Conservation (phyloP, 1,284 basidiomycete species). For the Cryptococcus sp. region DNA sequence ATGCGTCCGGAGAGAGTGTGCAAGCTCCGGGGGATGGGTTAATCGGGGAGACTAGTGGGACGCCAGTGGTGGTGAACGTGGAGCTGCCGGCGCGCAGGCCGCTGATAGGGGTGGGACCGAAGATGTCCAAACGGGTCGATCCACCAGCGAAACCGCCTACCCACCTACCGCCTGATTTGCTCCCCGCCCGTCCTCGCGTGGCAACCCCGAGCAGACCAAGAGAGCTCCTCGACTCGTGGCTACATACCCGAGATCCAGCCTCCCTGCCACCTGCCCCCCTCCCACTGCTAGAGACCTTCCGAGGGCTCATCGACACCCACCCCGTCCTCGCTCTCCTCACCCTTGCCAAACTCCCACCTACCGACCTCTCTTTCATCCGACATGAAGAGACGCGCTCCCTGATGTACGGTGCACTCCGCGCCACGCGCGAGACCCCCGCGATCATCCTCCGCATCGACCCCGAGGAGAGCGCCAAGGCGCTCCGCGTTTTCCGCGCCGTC, state of each 20-base stretch:
- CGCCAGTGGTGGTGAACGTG: no score
- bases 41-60: no score
- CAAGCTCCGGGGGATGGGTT: no score
- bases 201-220: neutral
- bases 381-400: constrained; percentile 10
- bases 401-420: constrained; percentile 1
- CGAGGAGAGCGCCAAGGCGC: constrained; percentile 8
- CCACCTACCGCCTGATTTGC: no score
- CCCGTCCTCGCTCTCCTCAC: constrained; percentile 19
- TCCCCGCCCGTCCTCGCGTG: no score
- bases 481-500: constrained; percentile 13
- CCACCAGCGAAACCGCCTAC: no score
- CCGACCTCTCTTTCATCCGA: constrained; percentile 43
- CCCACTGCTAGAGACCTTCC: constrained; percentile 19
- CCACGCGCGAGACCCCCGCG: constrained; percentile 2
- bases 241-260: constrained; percentile 12
- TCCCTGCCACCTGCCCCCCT: constrained; percentile 17
- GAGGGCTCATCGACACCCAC: constrained; percentile 16
- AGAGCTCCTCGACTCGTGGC: constrained; percentile 14
- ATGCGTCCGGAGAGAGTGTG: no score
- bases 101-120: no score
- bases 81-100: no score
- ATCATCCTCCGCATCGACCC: constrained; percentile 4
- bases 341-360: constrained; percentile 20
- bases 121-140: no score